Percentiles rank a stretch among this genome's conserved stretches.
Conservation (phyloP, 2,329 filamentous ascomycete genomes). For the Nemania serpens region DNA sequence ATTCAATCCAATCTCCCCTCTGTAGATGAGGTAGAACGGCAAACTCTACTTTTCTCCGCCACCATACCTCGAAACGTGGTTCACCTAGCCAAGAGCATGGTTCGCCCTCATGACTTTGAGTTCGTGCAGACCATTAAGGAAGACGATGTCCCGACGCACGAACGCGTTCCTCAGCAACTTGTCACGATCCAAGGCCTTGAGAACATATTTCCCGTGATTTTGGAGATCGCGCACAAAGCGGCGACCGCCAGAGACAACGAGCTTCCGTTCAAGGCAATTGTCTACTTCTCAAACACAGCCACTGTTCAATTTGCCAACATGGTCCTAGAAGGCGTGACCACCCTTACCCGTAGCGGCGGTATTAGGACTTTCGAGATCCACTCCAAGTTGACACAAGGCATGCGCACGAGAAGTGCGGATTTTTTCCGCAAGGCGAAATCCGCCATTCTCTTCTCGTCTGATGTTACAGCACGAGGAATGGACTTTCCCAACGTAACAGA, state of each 20-base stretch:
- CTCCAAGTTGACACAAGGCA: constrained; percentile 71
- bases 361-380: constrained; percentile 68
- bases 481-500: constrained; percentile 83
- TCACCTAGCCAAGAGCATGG: constrained; percentile 73
- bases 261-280: constrained; percentile 89
- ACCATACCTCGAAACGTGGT: constrained; percentile 88
- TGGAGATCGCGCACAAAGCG: constrained; percentile 74
- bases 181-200: constrained; percentile 70
- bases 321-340: constrained; percentile 49
- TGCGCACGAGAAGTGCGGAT: constrained; percentile 73
- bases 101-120: constrained; percentile 80
- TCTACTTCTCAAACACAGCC: constrained; percentile 84
- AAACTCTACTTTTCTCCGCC: constrained; percentile 94
- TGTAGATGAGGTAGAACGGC: constrained; percentile 67
- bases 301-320: constrained; percentile 69
- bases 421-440: constrained; percentile 67
- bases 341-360: constrained; percentile 46
- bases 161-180: constrained; percentile 79
- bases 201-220: constrained; percentile 75
- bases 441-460: constrained; percentile 75
- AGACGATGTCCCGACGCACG: constrained; percentile 83
- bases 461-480: constrained; percentile 82
- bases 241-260: constrained; percentile 54
- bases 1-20: constrained; percentile 69
- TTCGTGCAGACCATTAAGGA: constrained; percentile 87